These are phyloP conservation scores for Funneliformis mosseae DNA, from an alignment of 192 early-diverging fungal genomes.

Conservation along the genomic window DNA sequence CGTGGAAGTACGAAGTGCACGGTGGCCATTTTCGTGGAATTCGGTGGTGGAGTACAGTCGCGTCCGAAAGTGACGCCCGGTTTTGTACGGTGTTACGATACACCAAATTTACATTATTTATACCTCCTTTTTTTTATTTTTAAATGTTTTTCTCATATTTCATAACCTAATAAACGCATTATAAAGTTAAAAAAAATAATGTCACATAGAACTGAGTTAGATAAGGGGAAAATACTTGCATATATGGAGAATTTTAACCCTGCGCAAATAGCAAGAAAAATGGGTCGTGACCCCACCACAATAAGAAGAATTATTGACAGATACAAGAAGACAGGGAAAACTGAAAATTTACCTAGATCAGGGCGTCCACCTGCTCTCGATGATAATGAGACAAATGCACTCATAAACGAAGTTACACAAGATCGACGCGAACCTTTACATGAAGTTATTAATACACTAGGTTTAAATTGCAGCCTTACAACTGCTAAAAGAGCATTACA, in stretches of 20 bases:
- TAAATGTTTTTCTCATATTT: no score
- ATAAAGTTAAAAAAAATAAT: no score
- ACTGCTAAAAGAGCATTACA: not conserved
- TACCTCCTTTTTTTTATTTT: no score
- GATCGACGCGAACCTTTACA: not conserved
- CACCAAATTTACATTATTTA: no score
- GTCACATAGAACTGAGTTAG: no score
- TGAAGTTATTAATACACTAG: not conserved
- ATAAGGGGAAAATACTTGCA: no score
- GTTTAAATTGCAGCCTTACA: not conserved
- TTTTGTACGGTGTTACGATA: no score
- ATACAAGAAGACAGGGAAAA: not conserved
- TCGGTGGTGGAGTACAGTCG: not conserved
- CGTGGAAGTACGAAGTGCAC: conserved; percentile 20
- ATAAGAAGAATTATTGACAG: not conserved
- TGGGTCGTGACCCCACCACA: not conserved
- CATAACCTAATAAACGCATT: no score
- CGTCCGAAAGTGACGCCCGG: no score
- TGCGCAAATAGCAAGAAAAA: not conserved
- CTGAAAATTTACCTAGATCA: not conserved
- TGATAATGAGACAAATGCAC: not conserved
- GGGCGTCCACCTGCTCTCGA: not conserved
- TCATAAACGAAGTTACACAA: not conserved
- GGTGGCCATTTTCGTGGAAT: conserved; percentile 24
- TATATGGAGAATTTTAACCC: no score